Evolutionary conservation across 305 asterid species (phyloP), one percentile per base, ranked within the genome.

Genomic region (Fraxinus dipetala): DNA sequence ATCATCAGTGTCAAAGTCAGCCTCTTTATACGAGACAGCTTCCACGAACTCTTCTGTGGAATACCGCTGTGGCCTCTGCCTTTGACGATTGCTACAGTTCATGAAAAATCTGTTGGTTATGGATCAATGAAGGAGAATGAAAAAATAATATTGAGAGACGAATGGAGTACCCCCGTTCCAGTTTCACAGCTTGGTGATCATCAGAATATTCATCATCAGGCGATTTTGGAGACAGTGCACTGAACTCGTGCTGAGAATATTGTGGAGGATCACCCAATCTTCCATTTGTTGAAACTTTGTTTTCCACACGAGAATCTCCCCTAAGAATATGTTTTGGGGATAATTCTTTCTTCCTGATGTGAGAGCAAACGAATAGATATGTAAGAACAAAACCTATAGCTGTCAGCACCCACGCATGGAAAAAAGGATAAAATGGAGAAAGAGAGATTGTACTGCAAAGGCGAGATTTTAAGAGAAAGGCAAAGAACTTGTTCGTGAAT

Each of bases 41-140:
- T 94, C 98, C 59, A 89, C 89, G 38, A 91, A 94, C 78, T 96
- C 97, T 11, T 79, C 84, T 48, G 87, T 30, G 20, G 75, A 69
- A 30, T 69, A 94, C 36, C 95, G 87, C 82, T 93, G 94, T 82
- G 98, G 97, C 88, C 92, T 96, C 88, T 91, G 98, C 87, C 95
- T 91, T 79, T 89, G 81, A 4, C 97, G 95, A 83, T 90, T 87
- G 86, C 98, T 96, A 81, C 82, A 87, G 4, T 48, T 81, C 75
- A 85, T 75, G 79, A 77, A 78, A 18, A 77, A 69, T 59, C 7
- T 69, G n/a, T 73, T 30, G 14, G 84, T 85, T 48, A 69, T 26
- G 75, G 75, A 26, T 13, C 20, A 13, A 26, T 11, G 38, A 30
- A 26, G 38, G 35, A 65, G 35, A 67, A 79, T 24, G 40, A 63